These are phyloP conservation scores for Ormosia emarginata DNA, from an alignment of 306 rosid species.

Conservation along the genomic window DNA sequence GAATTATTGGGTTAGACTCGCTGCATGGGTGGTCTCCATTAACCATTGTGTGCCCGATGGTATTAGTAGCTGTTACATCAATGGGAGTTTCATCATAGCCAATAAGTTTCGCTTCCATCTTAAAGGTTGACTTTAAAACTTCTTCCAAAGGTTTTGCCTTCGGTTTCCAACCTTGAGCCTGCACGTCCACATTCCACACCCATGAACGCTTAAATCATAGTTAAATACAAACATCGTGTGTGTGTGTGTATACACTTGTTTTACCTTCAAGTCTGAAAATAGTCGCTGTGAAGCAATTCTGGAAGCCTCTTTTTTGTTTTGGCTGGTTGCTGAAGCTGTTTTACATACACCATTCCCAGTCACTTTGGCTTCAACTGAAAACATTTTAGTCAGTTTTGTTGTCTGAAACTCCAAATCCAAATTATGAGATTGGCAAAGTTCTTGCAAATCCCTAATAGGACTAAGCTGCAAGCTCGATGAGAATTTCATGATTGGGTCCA, in stretches of 20 bases:
- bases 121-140: conserved; percentile 53
- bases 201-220: not conserved
- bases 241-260: not conserved
- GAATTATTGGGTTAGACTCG: conserved; percentile 23
- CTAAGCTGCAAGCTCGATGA: conserved; percentile 73
- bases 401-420: conserved; percentile 26
- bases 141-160: conserved; percentile 72
- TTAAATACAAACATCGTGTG: not conserved
- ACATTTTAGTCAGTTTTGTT: conserved; percentile 36
- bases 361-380: conserved; percentile 52
- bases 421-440: conserved; percentile 65
- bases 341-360: conserved; percentile 32
- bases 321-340: conserved; percentile 43
- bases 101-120: conserved; percentile 65
- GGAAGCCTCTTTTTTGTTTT: conserved; percentile 54
- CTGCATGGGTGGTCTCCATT: conserved; percentile 27
- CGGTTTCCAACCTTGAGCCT: conserved; percentile 60
- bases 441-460: conserved; percentile 76
- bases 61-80: conserved; percentile 31
- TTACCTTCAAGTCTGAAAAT: conserved; percentile 57
- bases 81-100: conserved; percentile 81
- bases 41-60: not conserved
- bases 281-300: conserved; percentile 53
- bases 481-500: conserved; percentile 72
- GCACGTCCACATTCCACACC: conserved; percentile 35